Evolutionary conservation across 2,329 filamentous ascomycete genomes (phyloP).

Genomic region (Elsinoe perseae): DNA sequence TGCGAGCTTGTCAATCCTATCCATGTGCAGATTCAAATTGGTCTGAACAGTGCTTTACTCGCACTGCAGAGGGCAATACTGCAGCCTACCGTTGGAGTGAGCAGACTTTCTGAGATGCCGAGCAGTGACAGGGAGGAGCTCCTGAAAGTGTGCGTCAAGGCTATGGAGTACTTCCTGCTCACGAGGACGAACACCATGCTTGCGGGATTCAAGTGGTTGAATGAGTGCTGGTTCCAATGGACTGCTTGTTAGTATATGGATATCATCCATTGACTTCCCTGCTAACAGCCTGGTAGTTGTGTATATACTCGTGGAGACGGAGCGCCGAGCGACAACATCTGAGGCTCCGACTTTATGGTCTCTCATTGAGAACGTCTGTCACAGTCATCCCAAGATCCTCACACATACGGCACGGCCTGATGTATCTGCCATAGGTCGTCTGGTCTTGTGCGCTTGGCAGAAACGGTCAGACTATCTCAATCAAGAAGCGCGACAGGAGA

Average conservation of each 20-base stretch:
- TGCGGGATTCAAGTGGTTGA: constrained; percentile 14
- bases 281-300: background rate
- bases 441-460: background rate
- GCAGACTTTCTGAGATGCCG: background rate
- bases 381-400: background rate
- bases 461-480: background rate
- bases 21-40: constrained; percentile 14
- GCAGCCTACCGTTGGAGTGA: constrained; percentile 2
- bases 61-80: constrained; percentile 15
- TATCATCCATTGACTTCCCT: background rate
- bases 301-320: constrained; percentile 15
- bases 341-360: background rate
- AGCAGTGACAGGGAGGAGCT: constrained; percentile 4
- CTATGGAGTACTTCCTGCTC: constrained; percentile 15
- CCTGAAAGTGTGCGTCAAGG: constrained; percentile 1
- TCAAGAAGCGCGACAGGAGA: background rate
- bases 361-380: background rate
- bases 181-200: constrained; percentile 2
- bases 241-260: constrained; percentile 15
- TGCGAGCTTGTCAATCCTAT: constrained; percentile 18
- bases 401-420: background rate
- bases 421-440: background rate
- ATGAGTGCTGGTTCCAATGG: constrained; percentile 17
- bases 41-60: constrained; percentile 6
- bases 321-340: background rate